Conservation (phyloP, 495 filamentous ascomycete genomes). For the Halenospora varia region DNA sequence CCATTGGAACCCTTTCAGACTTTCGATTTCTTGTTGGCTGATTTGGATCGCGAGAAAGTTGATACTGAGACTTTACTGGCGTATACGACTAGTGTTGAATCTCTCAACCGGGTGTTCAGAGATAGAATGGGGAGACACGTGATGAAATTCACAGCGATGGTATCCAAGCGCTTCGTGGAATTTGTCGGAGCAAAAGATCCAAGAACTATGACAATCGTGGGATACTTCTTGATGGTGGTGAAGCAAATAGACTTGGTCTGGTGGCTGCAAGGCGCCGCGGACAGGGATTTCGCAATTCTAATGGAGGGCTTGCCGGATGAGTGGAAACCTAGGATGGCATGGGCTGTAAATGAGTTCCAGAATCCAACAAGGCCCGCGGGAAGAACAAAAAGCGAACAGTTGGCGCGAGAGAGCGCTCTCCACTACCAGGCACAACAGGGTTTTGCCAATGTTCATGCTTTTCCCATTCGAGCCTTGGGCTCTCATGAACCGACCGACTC, state of each 20-base stretch:
- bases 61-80: neutral
- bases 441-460: too few relatives aligned
- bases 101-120: neutral
- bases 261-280: constrained; percentile 3
- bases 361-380: neutral
- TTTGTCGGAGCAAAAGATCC: constrained; percentile 1
- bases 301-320: neutral
- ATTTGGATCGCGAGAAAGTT: neutral
- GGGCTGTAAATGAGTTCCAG: constrained; percentile 1
- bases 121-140: neutral
- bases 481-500: too few relatives aligned
- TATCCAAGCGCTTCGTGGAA: constrained; percentile 1
- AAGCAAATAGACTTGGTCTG: constrained; percentile 1
- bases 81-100: neutral
- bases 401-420: neutral
- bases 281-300: constrained; percentile 1
- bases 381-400: neutral
- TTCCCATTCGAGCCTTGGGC: too few relatives aligned
- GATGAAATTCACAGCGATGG: constrained; percentile 5
- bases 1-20: neutral
- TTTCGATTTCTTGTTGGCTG: neutral
- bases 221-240: constrained; percentile 10
- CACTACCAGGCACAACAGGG: too few relatives aligned
- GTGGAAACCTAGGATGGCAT: constrained; percentile 5
- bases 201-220: constrained; percentile 6